Percentiles rank a stretch among this genome's conserved stretches.
These are phyloP conservation scores for Aspergillus affinis DNA, from an alignment of 495 filamentous ascomycete genomes.

Conservation along the genomic window DNA sequence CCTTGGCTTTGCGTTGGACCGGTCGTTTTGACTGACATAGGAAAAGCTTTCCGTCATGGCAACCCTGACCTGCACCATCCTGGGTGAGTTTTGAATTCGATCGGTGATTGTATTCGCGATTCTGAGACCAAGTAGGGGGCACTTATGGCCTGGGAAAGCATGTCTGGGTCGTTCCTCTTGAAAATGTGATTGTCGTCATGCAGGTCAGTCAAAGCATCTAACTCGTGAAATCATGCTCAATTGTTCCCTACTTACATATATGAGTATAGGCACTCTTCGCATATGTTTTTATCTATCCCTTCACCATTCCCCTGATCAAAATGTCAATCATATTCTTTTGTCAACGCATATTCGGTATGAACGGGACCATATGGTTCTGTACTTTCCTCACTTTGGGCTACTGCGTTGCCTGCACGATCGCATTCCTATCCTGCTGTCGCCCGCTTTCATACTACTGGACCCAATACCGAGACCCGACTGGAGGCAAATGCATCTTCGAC, in stretches of 20 bases:
- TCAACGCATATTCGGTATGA: constrained; percentile 21
- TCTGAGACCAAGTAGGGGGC: constrained; percentile 3
- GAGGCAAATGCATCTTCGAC: constrained; percentile 14
- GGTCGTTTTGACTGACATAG: neutral
- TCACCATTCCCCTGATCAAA: constrained; percentile 21
- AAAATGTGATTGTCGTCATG: constrained; percentile 19
- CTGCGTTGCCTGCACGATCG: constrained; percentile 11
- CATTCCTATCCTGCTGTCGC: constrained; percentile 13
- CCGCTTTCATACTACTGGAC: constrained; percentile 20
- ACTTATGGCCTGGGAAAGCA: constrained; percentile 20
- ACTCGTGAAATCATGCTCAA: neutral
- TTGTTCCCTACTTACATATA: neutral
- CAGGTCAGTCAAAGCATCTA: constrained; percentile 6
- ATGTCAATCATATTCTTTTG: constrained; percentile 22
- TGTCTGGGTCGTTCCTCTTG: constrained; percentile 13
- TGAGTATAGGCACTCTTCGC: constrained; percentile 9
- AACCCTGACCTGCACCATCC: constrained; percentile 13
- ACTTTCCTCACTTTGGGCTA: constrained; percentile 16
- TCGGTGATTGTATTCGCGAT: no score
- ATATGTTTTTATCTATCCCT: constrained; percentile 16
- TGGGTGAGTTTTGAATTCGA: constrained; percentile 9
- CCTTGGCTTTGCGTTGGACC: neutral
- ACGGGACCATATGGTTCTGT: constrained; percentile 16
- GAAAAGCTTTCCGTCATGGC: constrained; percentile 12
- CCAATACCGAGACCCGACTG: constrained; percentile 14